Percentiles rank a stretch among this genome's conserved stretches.
phyloP scores from a whole-genome alignment of 371 early-diverging fungal genomes.

The Circinella minor region DNA sequence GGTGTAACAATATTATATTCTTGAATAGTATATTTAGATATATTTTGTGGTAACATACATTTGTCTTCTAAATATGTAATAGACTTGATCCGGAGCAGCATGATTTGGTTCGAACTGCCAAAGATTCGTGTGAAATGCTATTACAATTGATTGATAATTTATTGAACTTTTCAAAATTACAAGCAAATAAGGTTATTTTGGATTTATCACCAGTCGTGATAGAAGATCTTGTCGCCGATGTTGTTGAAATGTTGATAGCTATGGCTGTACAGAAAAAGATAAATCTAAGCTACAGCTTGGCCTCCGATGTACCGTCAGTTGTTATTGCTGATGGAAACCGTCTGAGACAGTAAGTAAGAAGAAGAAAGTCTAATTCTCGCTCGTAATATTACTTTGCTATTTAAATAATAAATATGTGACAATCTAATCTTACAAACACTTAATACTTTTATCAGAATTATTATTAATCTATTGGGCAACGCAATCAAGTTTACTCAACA shows the following conservation, averaged over 20 bases:
- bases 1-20: neutral
- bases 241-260: slow-evolving; percentile 57
- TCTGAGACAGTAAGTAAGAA: slow-evolving; percentile 40
- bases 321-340: slow-evolving; percentile 60
- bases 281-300: slow-evolving; percentile 48
- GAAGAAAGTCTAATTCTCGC: neutral
- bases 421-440: neutral
- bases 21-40: too few species aligned
- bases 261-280: slow-evolving; percentile 58
- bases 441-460: slow-evolving; percentile 19
- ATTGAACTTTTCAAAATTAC: slow-evolving; percentile 66
- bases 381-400: too few species aligned
- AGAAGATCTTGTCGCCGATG: slow-evolving; percentile 62
- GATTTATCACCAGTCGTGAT: slow-evolving; percentile 56
- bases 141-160: slow-evolving; percentile 66
- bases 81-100: slow-evolving; percentile 56
- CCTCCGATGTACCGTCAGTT: slow-evolving; percentile 38
- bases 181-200: slow-evolving; percentile 63
- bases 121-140: slow-evolving; percentile 61
- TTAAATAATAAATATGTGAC: too few species aligned
- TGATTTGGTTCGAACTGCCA: slow-evolving; percentile 65
- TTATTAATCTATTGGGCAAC: slow-evolving; percentile 48
- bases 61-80: neutral
- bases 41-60: too few species aligned
- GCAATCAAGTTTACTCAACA: slow-evolving; percentile 62